Evolutionary conservation across 2,329 filamentous ascomycete genomes (phyloP), one percentile per base, ranked within the genome.

Genomic region (Fusarium multiceps): DNA sequence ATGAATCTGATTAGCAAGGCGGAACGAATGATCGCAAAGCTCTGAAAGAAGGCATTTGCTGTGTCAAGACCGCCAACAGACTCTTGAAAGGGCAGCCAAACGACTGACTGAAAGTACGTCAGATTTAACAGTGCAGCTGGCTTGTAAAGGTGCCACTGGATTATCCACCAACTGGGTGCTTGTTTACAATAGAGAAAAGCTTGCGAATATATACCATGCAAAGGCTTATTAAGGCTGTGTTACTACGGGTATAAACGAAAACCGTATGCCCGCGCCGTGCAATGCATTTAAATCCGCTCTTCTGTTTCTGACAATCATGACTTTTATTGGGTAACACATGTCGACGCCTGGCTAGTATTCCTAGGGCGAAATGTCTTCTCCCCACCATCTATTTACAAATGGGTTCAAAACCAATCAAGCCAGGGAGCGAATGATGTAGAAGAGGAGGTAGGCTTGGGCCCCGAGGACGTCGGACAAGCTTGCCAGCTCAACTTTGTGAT

Each of bases 361-460:
- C 32, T 41, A 23, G 23, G 37, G 41, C 20, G 23, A n/a, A 25
- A 41, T n/a, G 16, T 41, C 40, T 30, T 37, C 12, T 7, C 23
- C 10, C 20, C 7, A 16, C 18, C 41, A 13, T 42, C 41, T 23
- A 21, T 37, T 28, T 13, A 41, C 8, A n/a, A 34, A 18, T 46
- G 7, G 18, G 6, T 27, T 7, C 7, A 6, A 21, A 37, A 37
- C 34, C 34, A 14, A 41, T 78, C 76, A 88, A 47, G 86, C 82
- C 20, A 90, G 76, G 23, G 88, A 89, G 66, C 89, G 84, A 64
- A 91, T 88, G 55, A 91, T 90, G 74, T 98, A 98, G 78, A 98
- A 97, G 55, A 98, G 83, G 60, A 98, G 84, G 79, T 98, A 98
- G 1, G 95, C 94, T 78, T 97, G 91, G 16, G 93, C 93, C 30